Evolutionary conservation across 176 grass and related monocot genomes (phyloP), one percentile per base, ranked within the genome.

Genomic region (Aegilops speltoides): DNA sequence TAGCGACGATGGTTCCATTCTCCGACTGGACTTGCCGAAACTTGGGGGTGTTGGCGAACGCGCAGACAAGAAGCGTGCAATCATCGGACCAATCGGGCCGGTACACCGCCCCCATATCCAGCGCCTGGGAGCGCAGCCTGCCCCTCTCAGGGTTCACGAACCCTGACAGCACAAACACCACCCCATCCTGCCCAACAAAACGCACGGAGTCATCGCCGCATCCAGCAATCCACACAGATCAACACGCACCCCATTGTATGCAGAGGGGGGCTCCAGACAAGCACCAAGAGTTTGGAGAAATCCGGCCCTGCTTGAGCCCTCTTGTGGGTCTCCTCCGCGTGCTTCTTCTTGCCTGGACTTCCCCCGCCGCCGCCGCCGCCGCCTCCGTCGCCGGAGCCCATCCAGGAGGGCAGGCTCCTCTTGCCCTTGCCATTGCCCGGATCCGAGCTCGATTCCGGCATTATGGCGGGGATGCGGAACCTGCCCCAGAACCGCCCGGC

Each of bases 61-160:
- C 97, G 83, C 94, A 97, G 41, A 99, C 87, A 89, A 99, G 97
- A 82, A 99, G 91, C 40, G 92, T 97, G 81, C 94, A 93, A 81
- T 96, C 90, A 17, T 17, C 1, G 89, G 85, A 87, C 97, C 97
- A 99, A 76, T 97, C 97, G 2, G 94, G 89, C 37, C 80, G 85
- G 85, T 94, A 99, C 62, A 90, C 90, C 5, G 94, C 97, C 20
- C 97, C 97, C 92, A 97, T 94, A 37, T 96, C 97, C 73, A 94
- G 88, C 45, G 92, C 94, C 45, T 97, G 92, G 24, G 90, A 93
- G 26, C 92, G 88, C 59, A 99, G 72, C 22, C 86, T 90, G 73
- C 94, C 57, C 67, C 97, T 93, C 84, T 97, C 90, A 52, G 97
- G 90, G 81, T 99, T 99, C 37, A 97, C 90, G 75, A 99, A 97